A percentile compares a stretch with the other conserved stretches of the same genome.
phyloP scores from a whole-genome alignment of 345 rosid species.

The Theobroma cacao region DNA sequence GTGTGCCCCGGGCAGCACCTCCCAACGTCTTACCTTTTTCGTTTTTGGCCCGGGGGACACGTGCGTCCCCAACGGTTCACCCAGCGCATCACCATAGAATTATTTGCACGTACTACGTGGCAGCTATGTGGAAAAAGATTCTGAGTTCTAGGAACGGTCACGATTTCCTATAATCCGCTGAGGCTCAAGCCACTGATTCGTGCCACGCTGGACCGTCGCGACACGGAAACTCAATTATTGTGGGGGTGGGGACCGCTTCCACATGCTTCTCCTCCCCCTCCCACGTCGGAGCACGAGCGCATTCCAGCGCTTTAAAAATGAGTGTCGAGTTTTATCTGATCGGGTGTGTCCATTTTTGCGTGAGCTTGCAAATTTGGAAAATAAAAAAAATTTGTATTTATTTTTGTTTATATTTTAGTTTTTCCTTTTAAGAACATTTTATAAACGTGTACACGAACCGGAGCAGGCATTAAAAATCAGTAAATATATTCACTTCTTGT shows the following conservation, averaged over 20 bases:
- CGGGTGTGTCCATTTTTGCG: too few species aligned
- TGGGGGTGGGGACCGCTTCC: not conserved
- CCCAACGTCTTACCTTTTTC: too few species aligned
- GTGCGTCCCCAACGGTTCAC: not conserved
- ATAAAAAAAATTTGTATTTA: too few species aligned
- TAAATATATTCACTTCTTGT: too few species aligned
- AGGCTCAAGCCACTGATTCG: not conserved
- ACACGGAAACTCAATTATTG: slow-evolving; percentile 7
- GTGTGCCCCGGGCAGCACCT: slow-evolving; percentile 3
- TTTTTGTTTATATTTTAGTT: too few species aligned
- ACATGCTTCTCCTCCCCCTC: not conserved
- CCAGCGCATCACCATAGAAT: slow-evolving; percentile 23
- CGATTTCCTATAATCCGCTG: not conserved
- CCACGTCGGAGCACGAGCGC: not conserved
- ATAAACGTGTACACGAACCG: too few species aligned
- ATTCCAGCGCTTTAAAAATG: not conserved
- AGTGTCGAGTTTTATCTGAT: not conserved
- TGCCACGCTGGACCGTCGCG: not conserved
- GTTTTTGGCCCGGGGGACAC: slow-evolving; percentile 23
- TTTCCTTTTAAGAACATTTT: too few species aligned
- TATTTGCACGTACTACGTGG: slow-evolving; percentile 24
- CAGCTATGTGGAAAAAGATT: not conserved
- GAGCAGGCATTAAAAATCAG: too few species aligned
- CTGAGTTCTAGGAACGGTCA: not conserved
- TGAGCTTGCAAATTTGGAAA: too few species aligned